These are phyloP conservation scores for Chloromonas sp. DNA, from an alignment of 163 green algal genomes.

Conservation along the genomic window DNA sequence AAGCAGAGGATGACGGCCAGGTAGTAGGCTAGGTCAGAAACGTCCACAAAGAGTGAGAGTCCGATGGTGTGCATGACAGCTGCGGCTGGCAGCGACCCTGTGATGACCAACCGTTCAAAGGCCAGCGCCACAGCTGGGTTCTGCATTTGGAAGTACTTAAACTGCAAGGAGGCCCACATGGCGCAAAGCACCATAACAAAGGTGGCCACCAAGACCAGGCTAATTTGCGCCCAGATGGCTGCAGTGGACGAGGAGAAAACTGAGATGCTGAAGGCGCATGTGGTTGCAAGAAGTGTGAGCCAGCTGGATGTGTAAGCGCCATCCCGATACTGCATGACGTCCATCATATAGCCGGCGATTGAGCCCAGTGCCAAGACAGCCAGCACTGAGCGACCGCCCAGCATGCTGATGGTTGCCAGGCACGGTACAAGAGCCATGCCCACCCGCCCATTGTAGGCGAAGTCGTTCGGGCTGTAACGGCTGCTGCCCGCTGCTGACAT, in stretches of 20 bases:
- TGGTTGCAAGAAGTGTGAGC: conserved; percentile 58
- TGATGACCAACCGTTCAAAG: conserved; percentile 77
- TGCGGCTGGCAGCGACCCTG: conserved; percentile 48
- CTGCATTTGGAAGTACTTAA: conserved; percentile 65
- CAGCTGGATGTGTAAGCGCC: conserved; percentile 63
- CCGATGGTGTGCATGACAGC: conserved; percentile 62
- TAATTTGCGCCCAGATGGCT: conserved; percentile 9
- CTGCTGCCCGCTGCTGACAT: neutral
- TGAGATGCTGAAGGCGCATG: conserved; percentile 53
- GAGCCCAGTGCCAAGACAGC: conserved; percentile 36
- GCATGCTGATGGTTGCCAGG: conserved; percentile 10
- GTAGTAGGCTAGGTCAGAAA: conserved; percentile 71
- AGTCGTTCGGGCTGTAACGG: conserved; percentile 7
- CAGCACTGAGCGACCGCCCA: neutral
- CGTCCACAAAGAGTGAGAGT: conserved; percentile 43
- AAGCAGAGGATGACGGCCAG: conserved; percentile 50
- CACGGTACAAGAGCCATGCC: conserved; percentile 54
- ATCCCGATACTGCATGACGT: conserved; percentile 60
- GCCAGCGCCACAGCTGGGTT: conserved; percentile 76
- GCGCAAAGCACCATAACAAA: conserved; percentile 32
- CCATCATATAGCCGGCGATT: conserved; percentile 84
- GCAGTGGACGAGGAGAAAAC: conserved; percentile 19
- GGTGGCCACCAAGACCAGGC: conserved; percentile 10
- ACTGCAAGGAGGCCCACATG: conserved; percentile 84
- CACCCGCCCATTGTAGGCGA: conserved; percentile 43